Evolutionary conservation across 2,329 filamentous ascomycete genomes (phyloP), one percentile per base, ranked within the genome.

Genomic region (Trichoderma sp.): DNA sequence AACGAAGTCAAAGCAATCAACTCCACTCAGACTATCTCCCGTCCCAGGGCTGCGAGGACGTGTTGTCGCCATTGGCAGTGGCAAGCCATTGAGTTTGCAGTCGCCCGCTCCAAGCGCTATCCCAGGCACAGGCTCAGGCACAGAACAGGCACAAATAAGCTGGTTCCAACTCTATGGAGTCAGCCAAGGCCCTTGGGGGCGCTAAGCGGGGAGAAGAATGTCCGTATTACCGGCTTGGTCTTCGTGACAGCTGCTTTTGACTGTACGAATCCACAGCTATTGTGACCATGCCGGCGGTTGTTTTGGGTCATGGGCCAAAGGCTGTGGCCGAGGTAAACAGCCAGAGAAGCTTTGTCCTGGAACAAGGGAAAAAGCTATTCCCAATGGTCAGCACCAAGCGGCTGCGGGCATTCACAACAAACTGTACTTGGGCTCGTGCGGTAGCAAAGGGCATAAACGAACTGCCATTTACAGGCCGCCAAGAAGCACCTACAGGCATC

Each of bases 271-370:
- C 68, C 68, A 70, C 68, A 39, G 68, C 59, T 20, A 32, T 47
- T 70, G 68, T 64, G 11, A 70, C 68, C 68, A 64, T 70, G 47
- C 26, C 68, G 68, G 68, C 47, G 68, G 59, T 36, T 57, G 55
- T 23, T 23, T 43, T 43, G 32, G 55, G 34, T n/a, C 15, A 59
- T 26, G 36, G 39, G 20, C 50, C 20, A 58, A 39, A 32, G 2
- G 7, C 32, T 39, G 23, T 67, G 50, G 64, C 47, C 39, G 28
- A 68, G 26, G 53, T 30, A 53, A 53, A 62, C 57, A 53, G 30
- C 39, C 4, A 59, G 55, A 58, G 34, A 23, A n/a, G 53, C 39
- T 23, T 12, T 65, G 28, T 15, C n/a, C 26, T 32, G 17, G 43
- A 1, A 20, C 6, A n/a, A n/a, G 36, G 9, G 17, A 59, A 58